Evolutionary conservation across 176 grass and related monocot genomes (phyloP), one percentile per base, ranked within the genome.

Genomic region (Poa annua): DNA sequence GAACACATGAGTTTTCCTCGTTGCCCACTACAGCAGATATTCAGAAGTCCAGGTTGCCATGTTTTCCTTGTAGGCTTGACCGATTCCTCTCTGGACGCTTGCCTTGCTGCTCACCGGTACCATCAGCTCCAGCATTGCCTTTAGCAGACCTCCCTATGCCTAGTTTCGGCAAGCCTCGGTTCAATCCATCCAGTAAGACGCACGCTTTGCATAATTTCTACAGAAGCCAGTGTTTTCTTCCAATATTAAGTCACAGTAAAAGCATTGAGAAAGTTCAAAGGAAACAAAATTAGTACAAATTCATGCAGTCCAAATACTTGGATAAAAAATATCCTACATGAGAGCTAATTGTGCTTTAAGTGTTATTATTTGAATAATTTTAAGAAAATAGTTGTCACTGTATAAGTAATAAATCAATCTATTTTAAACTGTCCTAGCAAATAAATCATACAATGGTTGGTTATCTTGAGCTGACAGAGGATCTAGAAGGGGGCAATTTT

Each of bases 121-220:
- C 67, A 21, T 86, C 82, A 21, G 64, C 80, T 64, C 61, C 85
- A 84, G 66, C 77, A 24, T 7, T 2, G 4, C 15, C 73, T 83
- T 85, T 95, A 56, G 74, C 55, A 62, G 74, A 38, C 55, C 92
- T 95, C 79, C 93, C 96, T 76, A 98, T 90, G 65, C 93, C 93
- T 56, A 98, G 88, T 83, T 95, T 93, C 24, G 91, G 91, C 72
- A 95, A 72, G 75, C 96, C 96, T 81, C 93, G 82, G 66, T 93
- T 98, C 80, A 98, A 91, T 50, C 93, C 89, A 0, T 95, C 93
- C 62, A 98, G 80, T 77, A 95, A 71, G 82, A 98, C 71, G 29
- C 95, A 95, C 11, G 96, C 90, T 88, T 98, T 98, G 73, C 92
- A 98, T 79, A 95, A 48, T 89, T 95, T 98, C 92, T 98, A 73